Conservation (phyloP, 1,139 yeast genomes). For the Yamadazyma dushanensis region DNA sequence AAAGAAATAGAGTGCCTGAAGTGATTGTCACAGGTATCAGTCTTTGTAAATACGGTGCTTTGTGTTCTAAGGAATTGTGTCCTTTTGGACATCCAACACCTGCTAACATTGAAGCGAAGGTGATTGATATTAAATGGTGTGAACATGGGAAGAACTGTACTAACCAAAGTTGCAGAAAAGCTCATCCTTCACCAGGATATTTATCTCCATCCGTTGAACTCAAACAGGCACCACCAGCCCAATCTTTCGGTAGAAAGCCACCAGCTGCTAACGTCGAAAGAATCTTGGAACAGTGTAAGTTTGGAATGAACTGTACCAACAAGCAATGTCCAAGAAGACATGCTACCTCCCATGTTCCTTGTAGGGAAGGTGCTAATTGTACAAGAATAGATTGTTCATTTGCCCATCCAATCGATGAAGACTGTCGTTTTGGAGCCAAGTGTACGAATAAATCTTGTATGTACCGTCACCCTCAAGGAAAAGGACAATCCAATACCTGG, state of each 20-base stretch:
- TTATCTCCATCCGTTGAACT: constrained; percentile 31
- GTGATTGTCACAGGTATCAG: constrained; percentile 43
- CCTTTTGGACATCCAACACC: constrained; percentile 93
- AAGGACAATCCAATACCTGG: constrained; percentile 28
- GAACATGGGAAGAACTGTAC: constrained; percentile 63
- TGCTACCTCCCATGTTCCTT: constrained; percentile 67
- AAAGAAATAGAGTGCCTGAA: constrained; percentile 25
- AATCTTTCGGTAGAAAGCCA: constrained; percentile 4
- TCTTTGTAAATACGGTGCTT: constrained; percentile 71
- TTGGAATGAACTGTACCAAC: constrained; percentile 73
- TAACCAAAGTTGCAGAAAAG: constrained; percentile 62
- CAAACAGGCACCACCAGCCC: constrained; percentile 1
- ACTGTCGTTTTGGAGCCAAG: constrained; percentile 74
- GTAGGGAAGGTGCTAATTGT: constrained; percentile 82
- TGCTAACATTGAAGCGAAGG: constrained; percentile 71
- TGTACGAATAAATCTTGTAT: constrained; percentile 72
- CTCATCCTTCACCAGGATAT: constrained; percentile 75
- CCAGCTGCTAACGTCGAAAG: constrained; percentile 23
- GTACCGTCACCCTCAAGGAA: constrained; percentile 78
- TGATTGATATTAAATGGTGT: constrained; percentile 75
- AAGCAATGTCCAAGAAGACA: constrained; percentile 80
- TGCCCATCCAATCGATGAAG: constrained; percentile 76
- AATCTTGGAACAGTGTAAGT: constrained; percentile 79
- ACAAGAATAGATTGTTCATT: constrained; percentile 78
- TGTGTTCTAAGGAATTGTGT: constrained; percentile 76